phyloP scores from a whole-genome alignment of 441 rosid species.

The Pelargonium myrrhifolium region DNA sequence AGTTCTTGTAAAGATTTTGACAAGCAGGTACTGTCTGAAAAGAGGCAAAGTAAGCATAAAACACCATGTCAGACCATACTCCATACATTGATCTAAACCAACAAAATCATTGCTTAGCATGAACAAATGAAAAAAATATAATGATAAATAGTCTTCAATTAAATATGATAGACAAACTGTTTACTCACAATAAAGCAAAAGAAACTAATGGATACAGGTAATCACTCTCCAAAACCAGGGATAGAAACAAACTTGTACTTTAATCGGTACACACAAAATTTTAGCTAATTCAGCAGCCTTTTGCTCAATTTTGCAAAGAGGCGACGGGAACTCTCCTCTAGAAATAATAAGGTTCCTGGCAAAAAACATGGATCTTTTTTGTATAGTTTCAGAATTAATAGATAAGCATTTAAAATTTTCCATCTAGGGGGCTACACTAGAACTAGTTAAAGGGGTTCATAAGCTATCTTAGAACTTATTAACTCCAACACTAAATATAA shows the following conservation, averaged over 20 bases:
- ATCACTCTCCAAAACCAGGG: not conserved
- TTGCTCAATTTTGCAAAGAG: too few relatives aligned
- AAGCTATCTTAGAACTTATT: not conserved
- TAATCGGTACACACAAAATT: too few relatives aligned
- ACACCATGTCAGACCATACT: conserved; percentile 19
- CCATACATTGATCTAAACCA: not conserved
- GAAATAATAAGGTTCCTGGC: too few relatives aligned
- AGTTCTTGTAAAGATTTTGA: conserved; percentile 88
- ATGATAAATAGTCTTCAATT: not conserved
- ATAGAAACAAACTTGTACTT: too few relatives aligned
- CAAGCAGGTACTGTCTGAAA: conserved; percentile 83
- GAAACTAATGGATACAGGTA: not conserved
- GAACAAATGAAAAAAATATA: not conserved
- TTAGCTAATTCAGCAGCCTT: too few relatives aligned
- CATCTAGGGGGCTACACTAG: not conserved
- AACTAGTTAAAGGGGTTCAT: not conserved
- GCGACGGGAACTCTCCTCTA: too few relatives aligned
- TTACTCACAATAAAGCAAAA: not conserved
- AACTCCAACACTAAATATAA: not conserved
- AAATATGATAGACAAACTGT: not conserved
- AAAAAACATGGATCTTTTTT: too few relatives aligned
- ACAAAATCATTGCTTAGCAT: not conserved
- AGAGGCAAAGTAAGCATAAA: conserved; percentile 19
- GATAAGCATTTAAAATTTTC: too few relatives aligned
- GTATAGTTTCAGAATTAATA: too few relatives aligned